These are phyloP conservation scores for Spinacia oleracea DNA, from an alignment of 179 eudicot genomes.

Conservation along the genomic window DNA sequence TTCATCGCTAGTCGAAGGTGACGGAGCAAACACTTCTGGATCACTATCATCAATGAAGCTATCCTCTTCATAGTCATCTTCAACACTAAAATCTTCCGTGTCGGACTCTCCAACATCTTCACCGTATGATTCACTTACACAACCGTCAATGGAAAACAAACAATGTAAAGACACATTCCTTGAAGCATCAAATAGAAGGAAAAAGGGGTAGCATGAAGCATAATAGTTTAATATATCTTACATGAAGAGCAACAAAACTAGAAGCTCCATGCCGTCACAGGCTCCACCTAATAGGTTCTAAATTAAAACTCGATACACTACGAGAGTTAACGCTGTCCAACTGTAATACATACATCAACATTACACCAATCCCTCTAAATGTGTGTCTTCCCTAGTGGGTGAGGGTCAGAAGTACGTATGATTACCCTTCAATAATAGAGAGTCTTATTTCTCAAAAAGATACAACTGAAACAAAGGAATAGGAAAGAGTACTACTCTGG, in stretches of 20 bases:
- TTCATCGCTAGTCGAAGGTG: slow-evolving; percentile 42
- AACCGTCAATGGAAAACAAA: slow-evolving; percentile 39
- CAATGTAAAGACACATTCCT: background rate
- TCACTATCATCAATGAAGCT: slow-evolving; percentile 77
- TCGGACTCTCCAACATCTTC: slow-evolving; percentile 71
- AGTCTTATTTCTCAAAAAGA: background rate
- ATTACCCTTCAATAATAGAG: background rate
- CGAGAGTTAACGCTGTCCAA: background rate
- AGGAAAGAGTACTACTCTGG: background rate
- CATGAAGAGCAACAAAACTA: background rate
- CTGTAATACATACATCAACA: background rate
- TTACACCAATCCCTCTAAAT: too few relatives aligned
- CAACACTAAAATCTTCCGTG: slow-evolving; percentile 38
- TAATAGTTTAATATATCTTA: background rate
- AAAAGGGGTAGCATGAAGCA: background rate
- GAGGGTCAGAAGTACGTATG: background rate
- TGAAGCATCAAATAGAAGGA: background rate
- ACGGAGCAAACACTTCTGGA: slow-evolving; percentile 39
- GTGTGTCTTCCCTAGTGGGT: background rate
- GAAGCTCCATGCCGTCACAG: background rate
- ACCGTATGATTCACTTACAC: slow-evolving; percentile 71
- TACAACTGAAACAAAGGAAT: background rate
- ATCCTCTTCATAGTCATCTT: slow-evolving; percentile 74
- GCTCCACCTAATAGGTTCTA: background rate
- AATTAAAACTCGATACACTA: background rate